Conservation (phyloP, 805 yeast species). For the Yarrowia sp. region DNA sequence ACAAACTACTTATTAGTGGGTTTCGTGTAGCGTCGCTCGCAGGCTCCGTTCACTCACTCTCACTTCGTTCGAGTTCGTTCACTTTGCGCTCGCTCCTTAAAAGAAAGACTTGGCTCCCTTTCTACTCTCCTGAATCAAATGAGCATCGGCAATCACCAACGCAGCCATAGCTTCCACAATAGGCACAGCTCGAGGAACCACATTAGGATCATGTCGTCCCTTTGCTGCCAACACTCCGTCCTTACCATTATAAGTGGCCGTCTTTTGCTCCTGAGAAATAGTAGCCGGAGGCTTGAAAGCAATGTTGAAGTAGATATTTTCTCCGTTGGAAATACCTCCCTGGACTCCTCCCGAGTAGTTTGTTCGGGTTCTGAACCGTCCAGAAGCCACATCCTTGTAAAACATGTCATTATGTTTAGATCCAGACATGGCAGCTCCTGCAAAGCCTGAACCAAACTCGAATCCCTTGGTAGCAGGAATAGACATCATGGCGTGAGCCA, state of each 20-base stretch:
- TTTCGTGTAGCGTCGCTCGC: no score
- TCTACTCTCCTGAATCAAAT: conserved; percentile 82
- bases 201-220: conserved; percentile 98
- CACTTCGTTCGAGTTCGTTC: no score
- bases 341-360: conserved; percentile 96
- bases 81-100: background rate
- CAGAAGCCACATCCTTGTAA: conserved; percentile 54
- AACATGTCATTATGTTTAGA: conserved; percentile 93
- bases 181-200: conserved; percentile 97
- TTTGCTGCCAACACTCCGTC: conserved; percentile 88
- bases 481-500: conserved; percentile 98
- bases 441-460: conserved; percentile 95
- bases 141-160: conserved; percentile 83
- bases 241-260: conserved; percentile 85
- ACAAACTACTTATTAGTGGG: no score
- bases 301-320: conserved; percentile 86
- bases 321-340: conserved; percentile 98
- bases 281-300: conserved; percentile 99
- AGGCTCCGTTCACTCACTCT: no score
- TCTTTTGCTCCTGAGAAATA: conserved; percentile 86
- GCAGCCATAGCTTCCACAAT: conserved; percentile 98
- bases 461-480: conserved; percentile 98
- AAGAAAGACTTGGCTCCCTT: conserved; percentile 12
- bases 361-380: conserved; percentile 76
- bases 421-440: conserved; percentile 86